phyloP scores from a whole-genome alignment of 768 basidiomycete species.

The Pleurotus platypus region DNA sequence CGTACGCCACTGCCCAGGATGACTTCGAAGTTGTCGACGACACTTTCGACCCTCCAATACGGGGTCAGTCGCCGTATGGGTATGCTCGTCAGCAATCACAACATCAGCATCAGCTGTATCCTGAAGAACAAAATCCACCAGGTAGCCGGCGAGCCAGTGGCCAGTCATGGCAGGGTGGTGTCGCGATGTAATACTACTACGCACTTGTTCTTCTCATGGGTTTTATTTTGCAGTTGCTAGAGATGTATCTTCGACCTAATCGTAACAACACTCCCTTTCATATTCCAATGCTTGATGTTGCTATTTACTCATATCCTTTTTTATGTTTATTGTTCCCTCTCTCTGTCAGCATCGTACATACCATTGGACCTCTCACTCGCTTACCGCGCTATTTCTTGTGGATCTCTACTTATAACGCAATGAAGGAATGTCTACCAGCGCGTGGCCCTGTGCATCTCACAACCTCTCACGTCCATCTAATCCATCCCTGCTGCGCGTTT shows the following conservation, averaged over 20 bases:
- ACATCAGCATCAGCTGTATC: background rate
- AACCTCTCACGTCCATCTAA: too few relatives aligned
- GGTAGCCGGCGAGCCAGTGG: conserved; percentile 6
- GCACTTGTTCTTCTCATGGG: background rate
- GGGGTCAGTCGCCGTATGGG: conserved; percentile 5
- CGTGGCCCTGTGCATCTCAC: too few relatives aligned
- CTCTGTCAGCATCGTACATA: conserved; percentile 9
- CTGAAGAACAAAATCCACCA: background rate
- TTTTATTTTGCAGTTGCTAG: conserved; percentile 9
- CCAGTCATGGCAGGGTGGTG: conserved; percentile 10
- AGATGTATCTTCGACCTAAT: conserved; percentile 8
- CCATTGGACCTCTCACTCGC: conserved; percentile 2
- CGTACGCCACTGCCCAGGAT: conserved; percentile 42
- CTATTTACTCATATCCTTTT: conserved; percentile 9
- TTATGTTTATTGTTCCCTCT: conserved; percentile 9
- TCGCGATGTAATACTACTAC: conserved; percentile 7
- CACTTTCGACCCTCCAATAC: conserved; percentile 17
- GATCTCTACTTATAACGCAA: background rate
- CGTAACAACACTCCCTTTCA: background rate
- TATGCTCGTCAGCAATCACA: conserved; percentile 3
- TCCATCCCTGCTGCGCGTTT: too few relatives aligned
- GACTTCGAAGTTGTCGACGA: conserved; percentile 34
- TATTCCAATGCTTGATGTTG: background rate
- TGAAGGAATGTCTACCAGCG: too few relatives aligned
- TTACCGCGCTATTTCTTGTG: background rate